phyloP scores from a whole-genome alignment of 306 rosid genomes.

The Cicer judaicum region DNA sequence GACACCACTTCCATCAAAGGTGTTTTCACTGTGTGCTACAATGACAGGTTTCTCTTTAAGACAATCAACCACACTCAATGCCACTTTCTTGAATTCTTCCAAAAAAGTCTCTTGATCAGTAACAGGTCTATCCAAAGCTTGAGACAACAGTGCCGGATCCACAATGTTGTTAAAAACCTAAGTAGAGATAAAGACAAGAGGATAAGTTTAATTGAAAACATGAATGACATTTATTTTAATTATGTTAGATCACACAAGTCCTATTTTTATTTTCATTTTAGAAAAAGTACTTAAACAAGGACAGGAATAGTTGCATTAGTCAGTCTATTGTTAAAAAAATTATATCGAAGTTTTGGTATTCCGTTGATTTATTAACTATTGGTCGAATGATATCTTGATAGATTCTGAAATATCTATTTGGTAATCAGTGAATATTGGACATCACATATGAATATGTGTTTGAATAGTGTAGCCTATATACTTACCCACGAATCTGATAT shows the following conservation, averaged over 20 bases:
- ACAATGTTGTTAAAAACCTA: conserved; percentile 70
- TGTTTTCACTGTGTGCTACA: conserved; percentile 93
- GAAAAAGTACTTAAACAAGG: background rate
- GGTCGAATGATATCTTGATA: too few relatives aligned
- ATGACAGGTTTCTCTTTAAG: conserved; percentile 49
- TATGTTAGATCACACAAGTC: conserved; percentile 9
- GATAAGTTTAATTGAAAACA: background rate
- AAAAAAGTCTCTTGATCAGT: conserved; percentile 62
- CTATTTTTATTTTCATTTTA: background rate
- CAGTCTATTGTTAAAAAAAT: background rate
- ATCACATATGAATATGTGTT: too few relatives aligned
- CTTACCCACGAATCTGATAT: conserved; percentile 90
- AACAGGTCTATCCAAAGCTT: conserved; percentile 59
- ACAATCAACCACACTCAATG: conserved; percentile 37
- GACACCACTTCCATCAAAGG: conserved; percentile 82
- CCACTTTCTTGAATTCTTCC: conserved; percentile 78
- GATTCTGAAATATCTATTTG: too few relatives aligned
- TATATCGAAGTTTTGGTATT: too few relatives aligned
- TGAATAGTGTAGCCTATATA: too few relatives aligned
- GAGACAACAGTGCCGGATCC: conserved; percentile 70
- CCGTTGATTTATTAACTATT: too few relatives aligned
- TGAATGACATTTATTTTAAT: background rate
- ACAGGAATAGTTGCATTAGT: conserved; percentile 32
- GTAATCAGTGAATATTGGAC: too few relatives aligned
- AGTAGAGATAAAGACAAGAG: conserved; percentile 11